Conservation (phyloP, 371 early-diverging fungal genomes). For the Rhizopus sp. region DNA sequence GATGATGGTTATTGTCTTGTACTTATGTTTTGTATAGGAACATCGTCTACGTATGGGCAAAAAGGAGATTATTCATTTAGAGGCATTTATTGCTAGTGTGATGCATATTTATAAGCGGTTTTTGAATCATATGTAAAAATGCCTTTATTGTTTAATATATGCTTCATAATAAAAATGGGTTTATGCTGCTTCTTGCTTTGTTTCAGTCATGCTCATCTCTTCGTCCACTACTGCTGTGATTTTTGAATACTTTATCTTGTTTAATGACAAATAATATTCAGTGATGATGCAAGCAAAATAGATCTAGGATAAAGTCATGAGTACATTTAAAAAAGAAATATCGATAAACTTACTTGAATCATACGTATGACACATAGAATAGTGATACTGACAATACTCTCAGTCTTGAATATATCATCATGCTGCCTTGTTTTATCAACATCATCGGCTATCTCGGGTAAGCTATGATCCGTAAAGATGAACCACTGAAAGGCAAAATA, state of each 20-base stretch:
- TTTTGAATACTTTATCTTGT: conserved; percentile 35
- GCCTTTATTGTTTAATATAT: background rate
- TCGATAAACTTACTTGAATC: conserved; percentile 36
- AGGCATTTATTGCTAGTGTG: conserved; percentile 93
- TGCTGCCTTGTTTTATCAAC: conserved; percentile 28
- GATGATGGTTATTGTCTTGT: background rate
- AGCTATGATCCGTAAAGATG: conserved; percentile 46
- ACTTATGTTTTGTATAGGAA: conserved; percentile 57
- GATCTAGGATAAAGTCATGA: conserved; percentile 24
- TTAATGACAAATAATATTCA: conserved; percentile 30
- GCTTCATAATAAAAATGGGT: background rate
- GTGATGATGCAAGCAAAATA: conserved; percentile 49
- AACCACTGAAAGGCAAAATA: conserved; percentile 48
- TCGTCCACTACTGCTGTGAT: conserved; percentile 24
- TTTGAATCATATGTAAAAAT: conserved; percentile 13
- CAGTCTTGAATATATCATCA: conserved; percentile 33
- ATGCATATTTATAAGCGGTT: conserved; percentile 73
- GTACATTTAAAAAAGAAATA: background rate
- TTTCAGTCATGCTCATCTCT: conserved; percentile 18
- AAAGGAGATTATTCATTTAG: conserved; percentile 97
- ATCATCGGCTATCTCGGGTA: conserved; percentile 38
- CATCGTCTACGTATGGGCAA: conserved; percentile 85
- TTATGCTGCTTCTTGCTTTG: background rate
- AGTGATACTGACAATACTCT: conserved; percentile 45
- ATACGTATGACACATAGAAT: conserved; percentile 35